phyloP scores from a whole-genome alignment of 176 grass and related monocot genomes.

The Avena sativa region DNA sequence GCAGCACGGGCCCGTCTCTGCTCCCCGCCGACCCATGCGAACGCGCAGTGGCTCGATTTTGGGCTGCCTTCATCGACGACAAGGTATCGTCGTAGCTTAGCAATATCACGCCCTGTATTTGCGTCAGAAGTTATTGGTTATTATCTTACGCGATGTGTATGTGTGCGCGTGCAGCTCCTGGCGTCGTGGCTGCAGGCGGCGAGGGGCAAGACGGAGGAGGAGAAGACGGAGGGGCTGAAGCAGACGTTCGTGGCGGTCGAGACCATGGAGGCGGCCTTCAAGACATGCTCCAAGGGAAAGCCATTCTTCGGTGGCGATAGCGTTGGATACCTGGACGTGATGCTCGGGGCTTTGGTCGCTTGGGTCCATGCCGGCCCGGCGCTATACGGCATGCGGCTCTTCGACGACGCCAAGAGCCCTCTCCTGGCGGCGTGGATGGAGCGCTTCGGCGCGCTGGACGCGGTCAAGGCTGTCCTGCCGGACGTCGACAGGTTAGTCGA shows the following conservation, averaged over 20 bases:
- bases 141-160: neutral
- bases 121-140: neutral
- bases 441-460: no score
- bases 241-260: neutral
- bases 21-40: conserved; percentile 53
- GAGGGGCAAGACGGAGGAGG: conserved; percentile 37
- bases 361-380: conserved; percentile 9
- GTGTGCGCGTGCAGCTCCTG: neutral
- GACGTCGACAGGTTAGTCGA: no score
- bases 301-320: conserved; percentile 48
- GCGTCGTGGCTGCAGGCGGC: neutral
- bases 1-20: neutral
- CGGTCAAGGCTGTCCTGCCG: no score
- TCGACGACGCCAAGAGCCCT: no score
- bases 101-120: neutral
- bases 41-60: conserved; percentile 55
- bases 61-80: conserved; percentile 55
- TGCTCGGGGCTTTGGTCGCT: conserved; percentile 11
- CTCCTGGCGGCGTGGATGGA: no score
- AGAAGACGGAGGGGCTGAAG: conserved; percentile 18
- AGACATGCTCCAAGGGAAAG: conserved; percentile 32
- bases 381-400: neutral
- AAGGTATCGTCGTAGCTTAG: conserved; percentile 18
- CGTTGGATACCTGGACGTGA: conserved; percentile 44
- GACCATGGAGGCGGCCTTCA: conserved; percentile 43